A percentile compares a stretch with the other conserved stretches of the same genome.
Conservation (phyloP, 768 basidiomycete species). For the Pleurotus pulmonarius region DNA sequence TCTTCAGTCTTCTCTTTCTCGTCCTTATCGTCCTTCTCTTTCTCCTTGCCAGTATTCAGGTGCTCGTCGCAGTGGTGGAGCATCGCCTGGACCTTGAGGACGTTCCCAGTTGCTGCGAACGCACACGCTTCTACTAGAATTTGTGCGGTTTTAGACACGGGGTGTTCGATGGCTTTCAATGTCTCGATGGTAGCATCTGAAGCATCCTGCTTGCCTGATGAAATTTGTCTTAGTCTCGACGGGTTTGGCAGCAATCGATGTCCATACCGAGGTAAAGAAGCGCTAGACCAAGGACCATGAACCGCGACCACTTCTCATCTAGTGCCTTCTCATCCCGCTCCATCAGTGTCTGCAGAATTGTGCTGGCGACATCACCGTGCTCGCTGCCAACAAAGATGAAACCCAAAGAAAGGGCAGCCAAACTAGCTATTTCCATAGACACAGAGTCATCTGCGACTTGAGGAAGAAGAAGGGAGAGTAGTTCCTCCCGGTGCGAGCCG, state of each 20-base stretch:
- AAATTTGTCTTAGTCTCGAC: not conserved
- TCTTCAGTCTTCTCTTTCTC: constrained; percentile 43
- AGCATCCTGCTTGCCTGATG: constrained; percentile 82
- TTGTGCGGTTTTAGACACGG: constrained; percentile 85
- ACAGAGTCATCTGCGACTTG: constrained; percentile 75
- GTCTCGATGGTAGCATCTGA: constrained; percentile 94
- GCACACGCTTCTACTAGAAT: constrained; percentile 93
- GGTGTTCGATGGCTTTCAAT: constrained; percentile 89
- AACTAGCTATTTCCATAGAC: constrained; percentile 85
- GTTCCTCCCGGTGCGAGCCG: constrained; percentile 88
- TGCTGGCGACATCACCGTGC: constrained; percentile 87
- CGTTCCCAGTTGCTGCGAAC: constrained; percentile 94
- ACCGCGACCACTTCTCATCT: constrained; percentile 92
- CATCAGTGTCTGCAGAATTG: constrained; percentile 90
- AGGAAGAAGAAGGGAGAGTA: constrained; percentile 75
- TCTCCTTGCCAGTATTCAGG: constrained; percentile 51
- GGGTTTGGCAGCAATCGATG: not conserved
- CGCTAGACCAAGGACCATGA: constrained; percentile 85
- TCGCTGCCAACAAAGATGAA: constrained; percentile 96
- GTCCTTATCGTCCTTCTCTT: constrained; percentile 54
- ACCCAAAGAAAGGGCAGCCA: constrained; percentile 85
- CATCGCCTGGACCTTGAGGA: constrained; percentile 88
- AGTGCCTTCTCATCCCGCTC: constrained; percentile 73
- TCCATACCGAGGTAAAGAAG: constrained; percentile 83
- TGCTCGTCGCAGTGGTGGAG: constrained; percentile 94